Evolutionary conservation across 345 rosid genomes (phyloP).

Genomic region (Hirschfeldia incana): DNA sequence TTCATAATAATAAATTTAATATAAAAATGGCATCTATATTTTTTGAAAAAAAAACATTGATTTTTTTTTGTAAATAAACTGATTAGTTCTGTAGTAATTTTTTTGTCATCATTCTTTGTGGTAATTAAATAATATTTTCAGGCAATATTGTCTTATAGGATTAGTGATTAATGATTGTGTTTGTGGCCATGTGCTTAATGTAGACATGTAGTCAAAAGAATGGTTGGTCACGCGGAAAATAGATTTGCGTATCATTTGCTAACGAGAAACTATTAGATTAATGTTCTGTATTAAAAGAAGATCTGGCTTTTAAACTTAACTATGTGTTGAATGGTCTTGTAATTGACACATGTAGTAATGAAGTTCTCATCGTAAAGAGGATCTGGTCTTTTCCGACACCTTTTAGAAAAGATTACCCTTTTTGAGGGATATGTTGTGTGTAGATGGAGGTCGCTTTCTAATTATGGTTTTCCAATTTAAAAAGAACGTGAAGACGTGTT

Average conservation of each 20-base stretch:
- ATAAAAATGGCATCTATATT: too few species aligned
- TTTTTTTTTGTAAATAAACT: too few species aligned
- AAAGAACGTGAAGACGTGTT: neutral
- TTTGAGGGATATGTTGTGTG: neutral
- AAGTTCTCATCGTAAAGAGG: neutral
- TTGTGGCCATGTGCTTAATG: neutral
- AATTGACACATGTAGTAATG: neutral
- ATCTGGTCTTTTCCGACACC: neutral
- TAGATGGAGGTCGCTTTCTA: neutral
- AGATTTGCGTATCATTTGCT: neutral
- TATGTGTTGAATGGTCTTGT: neutral
- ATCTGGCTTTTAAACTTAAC: neutral
- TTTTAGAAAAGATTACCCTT: neutral
- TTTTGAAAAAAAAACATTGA: too few species aligned
- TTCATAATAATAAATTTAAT: too few species aligned
- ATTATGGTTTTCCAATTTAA: neutral
- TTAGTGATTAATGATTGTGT: neutral
- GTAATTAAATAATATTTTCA: too few species aligned
- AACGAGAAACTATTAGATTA: neutral
- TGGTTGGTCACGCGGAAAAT: neutral
- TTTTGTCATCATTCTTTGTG: too few species aligned
- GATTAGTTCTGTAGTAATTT: too few species aligned
- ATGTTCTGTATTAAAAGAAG: neutral
- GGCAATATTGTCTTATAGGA: neutral
- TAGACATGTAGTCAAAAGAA: neutral